Evolutionary conservation across 1,139 yeast genomes (phyloP).

Genomic region (Kazachstania sp.): DNA sequence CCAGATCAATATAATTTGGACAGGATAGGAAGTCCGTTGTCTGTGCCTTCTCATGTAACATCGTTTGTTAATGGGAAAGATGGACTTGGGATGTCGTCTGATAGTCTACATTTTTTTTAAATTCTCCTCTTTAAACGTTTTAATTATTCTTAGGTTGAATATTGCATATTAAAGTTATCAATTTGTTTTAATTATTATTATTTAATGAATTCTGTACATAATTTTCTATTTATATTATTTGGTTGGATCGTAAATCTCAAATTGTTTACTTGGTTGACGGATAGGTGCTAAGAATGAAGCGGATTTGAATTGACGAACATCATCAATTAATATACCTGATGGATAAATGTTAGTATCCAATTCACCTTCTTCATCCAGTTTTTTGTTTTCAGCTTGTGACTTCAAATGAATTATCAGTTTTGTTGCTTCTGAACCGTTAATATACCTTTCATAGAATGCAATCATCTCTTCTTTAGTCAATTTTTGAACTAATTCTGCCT

Average conservation of each 20-base stretch:
- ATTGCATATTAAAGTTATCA: no score
- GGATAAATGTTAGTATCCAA: conserved; percentile 28
- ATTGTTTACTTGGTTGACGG: conserved; percentile 35
- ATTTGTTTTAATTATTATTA: background rate
- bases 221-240: background rate
- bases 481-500: conserved; percentile 47
- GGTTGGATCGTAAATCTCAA: conserved; percentile 10
- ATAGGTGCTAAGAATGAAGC: conserved; percentile 37
- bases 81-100: conserved; percentile 33
- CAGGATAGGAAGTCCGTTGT: conserved; percentile 34
- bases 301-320: conserved; percentile 39
- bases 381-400: conserved; percentile 40
- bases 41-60: conserved; percentile 21
- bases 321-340: conserved; percentile 32
- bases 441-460: conserved; percentile 43
- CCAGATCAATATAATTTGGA: conserved; percentile 27
- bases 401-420: conserved; percentile 60
- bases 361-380: conserved; percentile 18
- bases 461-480: conserved; percentile 52
- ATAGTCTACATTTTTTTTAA: conserved; percentile 29
- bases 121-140: no score
- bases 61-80: conserved; percentile 13
- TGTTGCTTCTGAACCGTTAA: conserved; percentile 38
- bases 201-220: background rate
- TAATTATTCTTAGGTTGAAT: no score